Percentiles rank a stretch among this genome's conserved stretches.
Evolutionary conservation across 768 basidiomycete genomes (phyloP).

Genomic region (Plicaturopsis crispa): DNA sequence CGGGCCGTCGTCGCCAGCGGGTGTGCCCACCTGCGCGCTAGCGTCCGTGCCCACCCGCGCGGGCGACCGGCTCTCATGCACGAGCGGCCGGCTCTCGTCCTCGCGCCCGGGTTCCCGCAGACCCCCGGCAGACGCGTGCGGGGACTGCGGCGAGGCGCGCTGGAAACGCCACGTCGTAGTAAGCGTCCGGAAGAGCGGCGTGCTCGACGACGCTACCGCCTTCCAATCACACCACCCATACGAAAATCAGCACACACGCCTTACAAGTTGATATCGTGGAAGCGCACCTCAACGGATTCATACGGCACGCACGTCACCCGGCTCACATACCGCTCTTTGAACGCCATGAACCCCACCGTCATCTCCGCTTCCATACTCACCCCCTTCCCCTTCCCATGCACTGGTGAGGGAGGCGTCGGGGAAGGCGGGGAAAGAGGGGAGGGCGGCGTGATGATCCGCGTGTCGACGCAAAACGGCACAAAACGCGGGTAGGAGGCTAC

Average conservation of each 20-base stretch:
- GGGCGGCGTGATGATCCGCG: conserved; percentile 48
- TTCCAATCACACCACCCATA: conserved; percentile 19
- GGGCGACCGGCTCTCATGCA: not conserved
- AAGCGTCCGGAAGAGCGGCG: conserved; percentile 67
- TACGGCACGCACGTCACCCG: conserved; percentile 73
- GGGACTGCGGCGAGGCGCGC: conserved; percentile 37
- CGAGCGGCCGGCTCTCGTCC: too few species aligned
- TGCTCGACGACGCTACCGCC: conserved; percentile 68
- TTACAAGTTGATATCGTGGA: conserved; percentile 1
- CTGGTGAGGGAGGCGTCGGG: too few species aligned
- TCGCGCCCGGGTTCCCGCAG: conserved; percentile 3
- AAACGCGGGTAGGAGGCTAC: conserved; percentile 82
- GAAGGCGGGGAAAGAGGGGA: conserved; percentile 11
- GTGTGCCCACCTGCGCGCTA: conserved; percentile 1
- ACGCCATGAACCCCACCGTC: conserved; percentile 80
- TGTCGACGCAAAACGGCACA: conserved; percentile 80
- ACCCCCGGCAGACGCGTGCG: conserved; percentile 23
- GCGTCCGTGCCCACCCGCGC: not conserved
- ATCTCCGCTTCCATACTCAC: conserved; percentile 75
- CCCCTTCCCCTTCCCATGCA: conserved; percentile 25
- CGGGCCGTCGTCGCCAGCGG: conserved; percentile 26
- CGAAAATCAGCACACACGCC: too few species aligned
- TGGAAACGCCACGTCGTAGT: conserved; percentile 71
- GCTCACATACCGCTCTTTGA: conserved; percentile 84
- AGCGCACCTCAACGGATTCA: conserved; percentile 70